Percentiles rank a stretch among this genome's conserved stretches.
These are phyloP conservation scores for Sherardia arvensis DNA, from an alignment of 257 asterid genomes.

Conservation along the genomic window DNA sequence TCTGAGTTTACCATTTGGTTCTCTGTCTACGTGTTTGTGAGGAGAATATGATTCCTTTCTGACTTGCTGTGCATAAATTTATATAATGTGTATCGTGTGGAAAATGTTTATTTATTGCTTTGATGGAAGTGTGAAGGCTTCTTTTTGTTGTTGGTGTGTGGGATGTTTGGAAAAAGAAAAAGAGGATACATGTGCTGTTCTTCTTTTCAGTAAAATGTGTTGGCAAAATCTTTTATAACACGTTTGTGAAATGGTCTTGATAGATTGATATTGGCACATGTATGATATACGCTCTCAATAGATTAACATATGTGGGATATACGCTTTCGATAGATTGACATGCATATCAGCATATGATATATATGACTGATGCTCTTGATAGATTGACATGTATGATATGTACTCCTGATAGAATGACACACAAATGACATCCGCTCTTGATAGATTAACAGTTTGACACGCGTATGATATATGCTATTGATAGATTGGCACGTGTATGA, in stretches of 20 bases:
- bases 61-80: neutral
- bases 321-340: no score
- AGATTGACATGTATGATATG: no score
- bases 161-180: neutral
- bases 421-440: no score
- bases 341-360: no score
- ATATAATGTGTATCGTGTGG: neutral
- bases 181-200: neutral
- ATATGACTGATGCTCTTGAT: no score
- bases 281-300: no score
- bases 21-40: neutral
- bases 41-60: neutral
- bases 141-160: neutral
- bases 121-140: neutral
- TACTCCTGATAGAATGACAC: no score
- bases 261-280: neutral
- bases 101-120: neutral
- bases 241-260: neutral
- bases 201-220: neutral
- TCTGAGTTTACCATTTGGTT: neutral
- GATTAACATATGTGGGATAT: no score
- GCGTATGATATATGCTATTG: no score
- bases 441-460: neutral
- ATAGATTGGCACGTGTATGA: no score
- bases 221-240: neutral